Evolutionary conservation across 495 filamentous ascomycete genomes (phyloP), one percentile per base, ranked within the genome.

Genomic region (Gamarada debralockiae): DNA sequence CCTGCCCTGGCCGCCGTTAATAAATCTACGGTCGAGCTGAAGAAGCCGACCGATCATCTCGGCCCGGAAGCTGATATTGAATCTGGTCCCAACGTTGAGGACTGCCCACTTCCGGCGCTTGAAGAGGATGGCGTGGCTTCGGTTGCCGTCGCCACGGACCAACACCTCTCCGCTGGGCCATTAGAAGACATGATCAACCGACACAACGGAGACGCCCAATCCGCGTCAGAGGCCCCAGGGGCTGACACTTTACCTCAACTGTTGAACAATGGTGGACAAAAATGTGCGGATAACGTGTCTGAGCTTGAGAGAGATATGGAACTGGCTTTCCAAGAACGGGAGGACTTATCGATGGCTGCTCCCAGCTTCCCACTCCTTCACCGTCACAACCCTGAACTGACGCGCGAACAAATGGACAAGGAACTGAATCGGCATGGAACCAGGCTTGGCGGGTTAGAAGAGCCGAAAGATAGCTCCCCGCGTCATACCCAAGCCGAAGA

Each of bases 311-410:
- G 46, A 37, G 46, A 49, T 21, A 49, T 36, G 29, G 8, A 27
- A 49, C 46, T 49, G 29, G 46, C 29, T 49, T 49, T 37, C 29
- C 4, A 49, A 49, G 27, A 49, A 21, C 46, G 22, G 37, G 46
- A 49, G 46, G 31, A 49, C 8, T 49, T 49, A 20, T 49, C 27
- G 20, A 21, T 21, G 6, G 20, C 46, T 21, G 23, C 46, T 34
- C 46, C 46, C 27, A 34, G 46, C 46, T 49, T 25, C 29, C 46
- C 46, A 49, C 24, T 22, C 24, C 22, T 22, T 47, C 43, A 37
- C 27, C 46, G 46, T 49, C 46, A 37, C 46, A 10, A 5, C 10
- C n/a, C 27, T 49, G 46, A 49, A 22, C 46, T 18, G 20, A 10
- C 29, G 46, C 46, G 20, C 23, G 8, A 9, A 10, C 46, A 37